Base-by-base conservation (phyloP, 2,329 filamentous ascomycete species). In the Xylariales sp. region DNA sequence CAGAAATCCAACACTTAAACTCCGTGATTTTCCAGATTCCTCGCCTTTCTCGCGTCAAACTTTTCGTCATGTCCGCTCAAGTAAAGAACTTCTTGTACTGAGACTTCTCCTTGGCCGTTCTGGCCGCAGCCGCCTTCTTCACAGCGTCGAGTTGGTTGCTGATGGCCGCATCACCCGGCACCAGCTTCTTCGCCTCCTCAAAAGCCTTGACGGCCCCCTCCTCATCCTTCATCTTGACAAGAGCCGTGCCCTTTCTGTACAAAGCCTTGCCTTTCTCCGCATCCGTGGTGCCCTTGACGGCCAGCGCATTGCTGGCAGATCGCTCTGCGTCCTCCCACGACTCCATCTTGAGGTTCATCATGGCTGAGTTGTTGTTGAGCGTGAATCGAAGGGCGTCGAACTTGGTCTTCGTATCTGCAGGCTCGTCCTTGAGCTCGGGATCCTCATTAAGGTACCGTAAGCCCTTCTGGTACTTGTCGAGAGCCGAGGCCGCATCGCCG, bases 381-480 rank as follows among this genome's bases (percentile, higher is more conserved):
- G 81, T 81, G 66, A 96, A 86, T 52, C 90, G 87, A 42, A 97
- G 75, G 27, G 82, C 70, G 44, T 80, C 76, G 46, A 96, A 74
- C 49, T 84, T 74, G 18, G 70, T 63, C 54, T 80, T 82, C 28
- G 84, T 76, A 27, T 84, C 82, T 33, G 77, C 70, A 4, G 84
- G 72, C 50, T 88, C 87, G 18, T 76, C 73, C 21, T 90, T 83
- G 16, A 77, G 61, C 16, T 86, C 57, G 2, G 57, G 74, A 52
- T 91, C 88, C 33, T 79, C 74, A 31, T 93, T 86, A 10, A 79
- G 65, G 36, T 86, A 61, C 11, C 58, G 57, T 46, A 61, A 49
- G 14, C 82, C 90, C 71, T 98, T 98, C 63, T 94, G 82, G 69
- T 98, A 98, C 70, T 98, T 98, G 46, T 84, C 82, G 19, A 97